A percentile compares a stretch with the other conserved stretches of the same genome.
Conservation (phyloP, 2,329 filamentous ascomycete genomes). For the Helotiales sp. region DNA sequence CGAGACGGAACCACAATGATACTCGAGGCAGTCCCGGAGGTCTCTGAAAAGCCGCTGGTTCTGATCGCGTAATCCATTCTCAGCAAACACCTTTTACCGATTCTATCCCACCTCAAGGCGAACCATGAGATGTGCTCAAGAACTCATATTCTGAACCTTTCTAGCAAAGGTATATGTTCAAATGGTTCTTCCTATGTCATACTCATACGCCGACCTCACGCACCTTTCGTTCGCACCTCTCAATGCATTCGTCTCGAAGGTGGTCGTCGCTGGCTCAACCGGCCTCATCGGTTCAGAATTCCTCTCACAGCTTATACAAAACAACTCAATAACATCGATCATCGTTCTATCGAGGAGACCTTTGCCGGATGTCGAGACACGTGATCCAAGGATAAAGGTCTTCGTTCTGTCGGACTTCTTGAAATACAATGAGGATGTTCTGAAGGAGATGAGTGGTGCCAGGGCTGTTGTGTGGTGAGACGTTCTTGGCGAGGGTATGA, state of each 20-base stretch:
- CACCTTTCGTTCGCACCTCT: not conserved
- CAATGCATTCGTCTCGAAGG: not conserved
- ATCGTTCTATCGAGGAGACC: constrained; percentile 50
- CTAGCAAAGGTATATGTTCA: too few species aligned
- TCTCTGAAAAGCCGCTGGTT: too few species aligned
- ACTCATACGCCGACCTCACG: not conserved
- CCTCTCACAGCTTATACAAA: constrained; percentile 49
- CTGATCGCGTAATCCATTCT: too few species aligned
- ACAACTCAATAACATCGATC: constrained; percentile 50
- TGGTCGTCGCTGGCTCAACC: constrained; percentile 56
- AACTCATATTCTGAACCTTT: too few species aligned
- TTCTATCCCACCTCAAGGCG: too few species aligned
- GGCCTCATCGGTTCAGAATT: constrained; percentile 56
- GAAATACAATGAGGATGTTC: not conserved
- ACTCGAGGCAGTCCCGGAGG: too few species aligned
- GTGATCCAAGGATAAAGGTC: constrained; percentile 47
- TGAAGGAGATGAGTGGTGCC: not conserved
- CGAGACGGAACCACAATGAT: too few species aligned
- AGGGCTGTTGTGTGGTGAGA: not conserved
- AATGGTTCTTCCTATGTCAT: too few species aligned
- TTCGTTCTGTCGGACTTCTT: constrained; percentile 9
- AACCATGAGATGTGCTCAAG: too few species aligned
- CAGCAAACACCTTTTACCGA: too few species aligned
- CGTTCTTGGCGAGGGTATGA: not conserved
- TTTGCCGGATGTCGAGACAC: constrained; percentile 41